Percentiles rank a stretch among this genome's conserved stretches.
phyloP scores from a whole-genome alignment of 78 protist species.

The Dictyostelium purpureum region DNA sequence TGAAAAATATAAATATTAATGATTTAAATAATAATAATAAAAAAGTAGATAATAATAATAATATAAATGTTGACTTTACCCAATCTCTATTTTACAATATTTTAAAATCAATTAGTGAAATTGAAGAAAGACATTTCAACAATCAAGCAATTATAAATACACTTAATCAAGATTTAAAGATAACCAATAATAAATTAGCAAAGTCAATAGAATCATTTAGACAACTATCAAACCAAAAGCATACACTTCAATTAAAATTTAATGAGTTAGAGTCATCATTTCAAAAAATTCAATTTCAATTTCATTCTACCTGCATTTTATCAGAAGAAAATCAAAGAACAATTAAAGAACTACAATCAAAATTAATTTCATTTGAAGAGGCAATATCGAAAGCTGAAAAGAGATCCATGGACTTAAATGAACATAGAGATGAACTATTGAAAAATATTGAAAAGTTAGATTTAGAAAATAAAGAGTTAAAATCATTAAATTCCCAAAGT shows the following conservation, averaged over 20 bases:
- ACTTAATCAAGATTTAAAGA: background rate
- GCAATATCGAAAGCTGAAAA: background rate
- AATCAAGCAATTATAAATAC: constrained; percentile 9
- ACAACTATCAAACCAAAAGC: constrained; percentile 1
- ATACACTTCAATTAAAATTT: background rate
- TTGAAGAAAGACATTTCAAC: background rate
- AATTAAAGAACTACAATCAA: background rate
- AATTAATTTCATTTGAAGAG: background rate
- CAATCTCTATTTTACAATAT: background rate
- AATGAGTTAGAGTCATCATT: constrained; percentile 2
- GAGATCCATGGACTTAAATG: background rate
- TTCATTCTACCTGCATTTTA: background rate
- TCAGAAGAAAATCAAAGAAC: background rate
- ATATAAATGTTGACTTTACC: background rate
- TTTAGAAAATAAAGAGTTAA: background rate
- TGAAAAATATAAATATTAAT: background rate
- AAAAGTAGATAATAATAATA: background rate
- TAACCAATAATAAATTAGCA: background rate
- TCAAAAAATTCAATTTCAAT: constrained; percentile 6
- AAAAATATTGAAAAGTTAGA: background rate
- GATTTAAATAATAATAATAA: background rate
- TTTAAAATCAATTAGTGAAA: background rate
- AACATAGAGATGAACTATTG: background rate
- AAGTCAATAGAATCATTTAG: background rate
- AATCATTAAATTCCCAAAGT: background rate